phyloP scores from a whole-genome alignment of 257 asterid genomes.

The Marsdenia floribunda region DNA sequence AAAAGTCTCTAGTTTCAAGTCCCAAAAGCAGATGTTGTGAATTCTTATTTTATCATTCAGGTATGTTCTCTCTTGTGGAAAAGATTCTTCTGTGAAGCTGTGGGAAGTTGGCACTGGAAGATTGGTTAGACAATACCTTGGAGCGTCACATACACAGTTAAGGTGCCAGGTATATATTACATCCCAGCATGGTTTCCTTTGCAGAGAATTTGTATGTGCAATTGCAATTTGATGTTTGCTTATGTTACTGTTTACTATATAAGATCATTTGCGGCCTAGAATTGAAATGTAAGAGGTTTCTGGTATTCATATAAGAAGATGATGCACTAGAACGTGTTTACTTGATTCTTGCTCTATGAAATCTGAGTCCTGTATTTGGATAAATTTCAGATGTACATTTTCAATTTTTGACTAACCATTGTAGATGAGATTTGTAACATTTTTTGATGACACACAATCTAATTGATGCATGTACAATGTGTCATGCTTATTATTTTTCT shows the following conservation, averaged over 20 bases:
- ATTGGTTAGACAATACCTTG: slow-evolving; percentile 62
- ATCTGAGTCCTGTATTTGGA: not conserved
- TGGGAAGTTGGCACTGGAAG: slow-evolving; percentile 81
- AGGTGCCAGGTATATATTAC: slow-evolving; percentile 58
- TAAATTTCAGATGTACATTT: not conserved
- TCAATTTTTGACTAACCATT: not conserved
- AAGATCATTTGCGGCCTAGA: not conserved
- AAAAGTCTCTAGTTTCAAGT: not conserved
- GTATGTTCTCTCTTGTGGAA: slow-evolving; percentile 71
- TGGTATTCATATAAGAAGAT: not conserved
- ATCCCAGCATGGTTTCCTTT: slow-evolving; percentile 17
- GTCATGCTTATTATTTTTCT: not conserved
- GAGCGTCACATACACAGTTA: slow-evolving; percentile 51
- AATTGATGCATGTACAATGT: not conserved
- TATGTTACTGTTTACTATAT: not conserved
- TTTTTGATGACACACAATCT: not conserved
- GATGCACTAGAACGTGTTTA: not conserved
- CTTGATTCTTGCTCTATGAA: not conserved
- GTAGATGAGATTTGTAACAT: not conserved
- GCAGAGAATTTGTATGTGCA: not conserved
- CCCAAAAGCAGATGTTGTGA: not conserved
- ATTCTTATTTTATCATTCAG: slow-evolving; percentile 35
- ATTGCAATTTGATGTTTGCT: not conserved
- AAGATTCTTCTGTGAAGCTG: slow-evolving; percentile 71
- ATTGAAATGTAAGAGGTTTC: not conserved